Percentiles rank a stretch among this genome's conserved stretches.
These are phyloP conservation scores for Fusarium camptoceras DNA, from an alignment of 2,329 filamentous ascomycete species.

Conservation along the genomic window DNA sequence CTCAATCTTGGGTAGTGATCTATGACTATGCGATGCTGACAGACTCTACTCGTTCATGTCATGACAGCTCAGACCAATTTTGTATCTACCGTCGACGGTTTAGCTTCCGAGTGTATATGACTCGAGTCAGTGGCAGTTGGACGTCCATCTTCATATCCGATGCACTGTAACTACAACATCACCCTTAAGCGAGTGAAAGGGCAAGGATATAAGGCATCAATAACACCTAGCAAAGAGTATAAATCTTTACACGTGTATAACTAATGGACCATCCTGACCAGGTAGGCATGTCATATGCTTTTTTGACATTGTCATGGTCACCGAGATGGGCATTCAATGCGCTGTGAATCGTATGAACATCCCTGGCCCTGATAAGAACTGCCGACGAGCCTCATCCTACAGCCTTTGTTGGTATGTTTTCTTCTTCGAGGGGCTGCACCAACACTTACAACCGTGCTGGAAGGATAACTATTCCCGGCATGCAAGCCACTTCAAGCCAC, in stretches of 20 bases:
- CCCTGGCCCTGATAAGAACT: neutral
- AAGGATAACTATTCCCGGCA: neutral
- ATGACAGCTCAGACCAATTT: neutral
- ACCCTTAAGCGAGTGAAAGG: neutral
- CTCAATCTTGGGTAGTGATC: neutral
- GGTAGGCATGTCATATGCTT: neutral
- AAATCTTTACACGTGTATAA: neutral
- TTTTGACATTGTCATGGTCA: neutral
- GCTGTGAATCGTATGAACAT: neutral
- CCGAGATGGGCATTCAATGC: neutral
- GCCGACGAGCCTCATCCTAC: neutral
- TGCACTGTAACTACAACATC: neutral
- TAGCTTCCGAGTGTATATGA: neutral
- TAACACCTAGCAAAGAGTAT: neutral
- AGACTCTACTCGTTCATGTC: neutral
- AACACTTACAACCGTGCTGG: neutral
- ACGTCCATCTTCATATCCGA: neutral
- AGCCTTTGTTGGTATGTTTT: neutral
- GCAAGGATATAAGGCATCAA: neutral
- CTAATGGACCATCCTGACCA: neutral
- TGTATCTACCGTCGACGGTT: neutral
- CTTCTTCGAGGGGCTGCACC: neutral
- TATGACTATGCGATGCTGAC: neutral
- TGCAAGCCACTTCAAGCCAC: neutral
- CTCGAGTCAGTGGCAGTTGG: neutral